These are phyloP conservation scores for Microstegium vimineum DNA, from an alignment of 176 grass and related monocot genomes.

Conservation along the genomic window DNA sequence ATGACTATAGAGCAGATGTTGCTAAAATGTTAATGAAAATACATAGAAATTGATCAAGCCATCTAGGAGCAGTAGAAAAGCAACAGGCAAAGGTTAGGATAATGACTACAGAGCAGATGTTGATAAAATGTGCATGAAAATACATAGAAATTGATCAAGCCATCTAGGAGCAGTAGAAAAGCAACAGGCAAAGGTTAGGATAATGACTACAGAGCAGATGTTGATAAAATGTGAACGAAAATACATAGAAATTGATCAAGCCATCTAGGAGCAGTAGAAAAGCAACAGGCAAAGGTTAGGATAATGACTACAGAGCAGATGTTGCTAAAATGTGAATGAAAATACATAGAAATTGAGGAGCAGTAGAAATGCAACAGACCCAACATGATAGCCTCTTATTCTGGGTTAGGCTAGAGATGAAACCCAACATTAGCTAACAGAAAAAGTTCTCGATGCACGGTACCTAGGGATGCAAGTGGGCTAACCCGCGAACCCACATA, in stretches of 20 bases:
- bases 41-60: not conserved
- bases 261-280: not conserved
- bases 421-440: not conserved
- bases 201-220: not conserved
- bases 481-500: too few species aligned
- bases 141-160: not conserved
- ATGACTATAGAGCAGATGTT: not conserved
- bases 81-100: not conserved
- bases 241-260: not conserved
- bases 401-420: not conserved
- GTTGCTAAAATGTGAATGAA: not conserved
- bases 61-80: not conserved
- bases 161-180: not conserved
- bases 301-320: not conserved
- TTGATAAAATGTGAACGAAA: not conserved
- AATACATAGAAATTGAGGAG: not conserved
- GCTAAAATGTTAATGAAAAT: not conserved
- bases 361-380: not conserved
- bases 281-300: not conserved
- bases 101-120: not conserved
- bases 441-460: not conserved
- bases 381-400: not conserved
- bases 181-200: not conserved
- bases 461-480: too few species aligned
- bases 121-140: not conserved